These are phyloP conservation scores for Neopestalotiopsis clavispora DNA, from an alignment of 2,329 filamentous ascomycete species.

Conservation along the genomic window DNA sequence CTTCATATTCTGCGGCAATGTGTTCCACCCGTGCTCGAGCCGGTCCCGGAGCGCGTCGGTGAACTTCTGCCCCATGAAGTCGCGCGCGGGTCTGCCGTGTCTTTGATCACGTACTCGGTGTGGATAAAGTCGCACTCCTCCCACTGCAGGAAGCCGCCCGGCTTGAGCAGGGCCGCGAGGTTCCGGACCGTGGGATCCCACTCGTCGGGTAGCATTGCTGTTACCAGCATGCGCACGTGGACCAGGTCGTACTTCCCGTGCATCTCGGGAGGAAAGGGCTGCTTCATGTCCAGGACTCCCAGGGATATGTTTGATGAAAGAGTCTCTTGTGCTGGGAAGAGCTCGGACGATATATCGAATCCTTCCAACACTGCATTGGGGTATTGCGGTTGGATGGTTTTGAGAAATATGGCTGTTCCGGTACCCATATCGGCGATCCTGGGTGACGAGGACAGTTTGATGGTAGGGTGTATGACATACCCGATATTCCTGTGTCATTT, in stretches of 20 bases:
- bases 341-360: conserved; percentile 14
- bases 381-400: conserved; percentile 14
- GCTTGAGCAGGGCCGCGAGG: neutral
- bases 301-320: conserved; percentile 12
- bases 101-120: conserved; percentile 11
- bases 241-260: conserved; percentile 23
- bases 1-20: too few relatives aligned
- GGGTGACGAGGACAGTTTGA: conserved; percentile 17
- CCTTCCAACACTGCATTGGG: conserved; percentile 21
- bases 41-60: too few relatives aligned
- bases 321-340: conserved; percentile 7
- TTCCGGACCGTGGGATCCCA: conserved; percentile 21
- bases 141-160: conserved; percentile 17
- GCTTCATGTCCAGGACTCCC: conserved; percentile 19
- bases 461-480: conserved; percentile 19
- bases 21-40: too few relatives aligned
- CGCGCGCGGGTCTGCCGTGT: neutral
- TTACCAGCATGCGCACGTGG: conserved; percentile 22
- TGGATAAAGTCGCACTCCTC: conserved; percentile 22
- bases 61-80: too few relatives aligned
- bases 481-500: conserved; percentile 17
- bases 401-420: conserved; percentile 17
- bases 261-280: conserved; percentile 21
- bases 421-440: conserved; percentile 20
- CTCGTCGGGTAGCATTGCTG: conserved; percentile 21